Base-by-base conservation (phyloP, 495 filamentous ascomycete species). In the Aspergillus olivimuriae region DNA sequence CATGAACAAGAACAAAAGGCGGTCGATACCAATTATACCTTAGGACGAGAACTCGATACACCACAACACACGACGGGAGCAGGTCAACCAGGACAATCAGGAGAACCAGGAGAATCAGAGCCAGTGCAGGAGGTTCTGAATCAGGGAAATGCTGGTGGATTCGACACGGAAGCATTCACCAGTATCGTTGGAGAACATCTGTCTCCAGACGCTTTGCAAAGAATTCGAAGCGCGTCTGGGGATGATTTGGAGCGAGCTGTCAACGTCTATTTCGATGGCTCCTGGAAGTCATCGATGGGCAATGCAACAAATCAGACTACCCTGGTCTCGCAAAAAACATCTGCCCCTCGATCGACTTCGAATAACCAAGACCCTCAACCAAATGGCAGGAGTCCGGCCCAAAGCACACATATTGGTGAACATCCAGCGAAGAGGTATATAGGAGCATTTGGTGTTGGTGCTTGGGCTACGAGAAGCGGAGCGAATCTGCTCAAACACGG, bases 221-320 rank as follows among this genome's bases (percentile, higher is more conserved):
- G 64, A 28, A 74, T 89, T 21, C 68, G 66, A 22, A 57, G 70
- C n/a, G 69, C 72, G n/a, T 78, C 83, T 11, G 76, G 74, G 4
- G 70, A 77, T 44, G 68, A 82, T 46, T 57, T 88, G 7, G 79
- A 86, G 55, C 68, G 73, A 51, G 85, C 84, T 6, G 76, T 89
- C 42, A 86, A 87, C 52, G 85, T 95, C 66, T 98, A 89, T 56
- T 83, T 95, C 38, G 92, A 98, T 52, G 91, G 90, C 11, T 95
- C 89, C 4, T 96, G 87, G 88, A 90, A 83, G 52, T 76, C 60
- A 1, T 51, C 68, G 2, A 14, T 28, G 0, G 41, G 33, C 14
- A 20, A 28, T 22, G 44, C 41, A 2, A 47, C 46, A 14, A 52
- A 24, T 11, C 48, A 51, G 22, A 38, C 40, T 6, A 48, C 44